phyloP scores from a whole-genome alignment of 1,284 basidiomycete species.

The Trametes hirsuta region DNA sequence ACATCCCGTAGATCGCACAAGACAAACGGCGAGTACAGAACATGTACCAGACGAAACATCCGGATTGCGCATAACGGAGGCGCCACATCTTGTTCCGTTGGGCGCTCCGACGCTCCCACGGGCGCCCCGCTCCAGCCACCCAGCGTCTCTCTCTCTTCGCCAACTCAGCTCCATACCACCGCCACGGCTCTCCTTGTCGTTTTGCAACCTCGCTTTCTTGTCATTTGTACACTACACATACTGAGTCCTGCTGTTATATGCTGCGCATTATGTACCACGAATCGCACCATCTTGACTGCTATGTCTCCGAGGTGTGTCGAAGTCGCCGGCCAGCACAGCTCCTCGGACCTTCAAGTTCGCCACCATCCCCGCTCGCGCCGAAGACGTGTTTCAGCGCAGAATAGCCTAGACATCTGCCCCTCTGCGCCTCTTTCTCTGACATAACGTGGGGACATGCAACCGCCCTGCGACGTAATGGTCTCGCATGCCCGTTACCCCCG shows the following conservation, averaged over 20 bases:
- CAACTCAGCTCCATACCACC: not conserved
- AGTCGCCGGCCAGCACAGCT: too few relatives aligned
- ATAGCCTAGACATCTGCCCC: too few relatives aligned
- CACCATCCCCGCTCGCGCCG: too few relatives aligned
- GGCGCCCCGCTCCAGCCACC: not conserved
- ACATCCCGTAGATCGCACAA: slow-evolving; percentile 14
- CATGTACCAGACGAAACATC: slow-evolving; percentile 27
- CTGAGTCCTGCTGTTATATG: not conserved
- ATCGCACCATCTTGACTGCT: too few relatives aligned
- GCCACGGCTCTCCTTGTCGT: not conserved
- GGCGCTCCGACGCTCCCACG: slow-evolving; percentile 9
- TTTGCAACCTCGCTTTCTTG: not conserved
- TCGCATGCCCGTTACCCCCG: too few relatives aligned
- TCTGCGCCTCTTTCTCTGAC: too few relatives aligned
- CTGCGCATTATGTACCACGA: not conserved
- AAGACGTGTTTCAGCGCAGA: too few relatives aligned
- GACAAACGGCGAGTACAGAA: slow-evolving; percentile 27
- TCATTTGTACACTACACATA: not conserved
- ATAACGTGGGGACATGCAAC: too few relatives aligned
- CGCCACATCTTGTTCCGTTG: not conserved
- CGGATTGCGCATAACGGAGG: slow-evolving; percentile 17
- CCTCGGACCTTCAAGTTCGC: too few relatives aligned
- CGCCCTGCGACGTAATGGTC: too few relatives aligned
- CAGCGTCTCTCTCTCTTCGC: too few relatives aligned
- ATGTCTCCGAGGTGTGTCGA: too few relatives aligned